These are phyloP conservation scores for Eurotiales sp. DNA, from an alignment of 2,329 filamentous ascomycete species.

Conservation along the genomic window DNA sequence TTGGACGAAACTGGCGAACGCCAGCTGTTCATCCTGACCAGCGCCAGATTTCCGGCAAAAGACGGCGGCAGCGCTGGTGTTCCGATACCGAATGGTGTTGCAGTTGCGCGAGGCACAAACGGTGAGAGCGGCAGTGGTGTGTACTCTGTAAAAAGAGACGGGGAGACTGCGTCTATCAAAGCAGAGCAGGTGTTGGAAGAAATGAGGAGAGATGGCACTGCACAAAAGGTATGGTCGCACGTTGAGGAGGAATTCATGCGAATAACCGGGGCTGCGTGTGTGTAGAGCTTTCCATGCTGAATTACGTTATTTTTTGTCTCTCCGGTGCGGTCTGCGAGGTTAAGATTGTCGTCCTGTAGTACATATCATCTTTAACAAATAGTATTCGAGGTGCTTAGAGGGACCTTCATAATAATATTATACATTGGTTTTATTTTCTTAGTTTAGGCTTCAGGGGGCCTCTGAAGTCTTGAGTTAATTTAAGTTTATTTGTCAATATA, in stretches of 20 bases:
- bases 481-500: no score
- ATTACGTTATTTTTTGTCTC: no score
- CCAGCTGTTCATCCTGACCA: neutral
- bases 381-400: no score
- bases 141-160: neutral
- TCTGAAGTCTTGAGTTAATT: no score
- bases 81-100: neutral
- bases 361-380: no score
- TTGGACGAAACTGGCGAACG: neutral
- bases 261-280: slow-evolving; percentile 1
- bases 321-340: no score
- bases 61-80: neutral
- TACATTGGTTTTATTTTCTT: no score
- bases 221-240: slow-evolving; percentile 1
- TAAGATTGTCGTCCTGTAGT: no score
- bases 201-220: slow-evolving; percentile 6
- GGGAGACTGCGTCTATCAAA: slow-evolving; percentile 3
- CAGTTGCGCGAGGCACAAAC: slow-evolving; percentile 1
- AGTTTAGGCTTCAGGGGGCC: no score
- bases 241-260: slow-evolving; percentile 4
- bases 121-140: slow-evolving; percentile 4
- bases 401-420: no score
- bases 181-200: neutral
- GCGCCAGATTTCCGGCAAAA: neutral
- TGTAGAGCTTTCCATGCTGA: slow-evolving; percentile 1